Evolutionary conservation across 2,329 filamentous ascomycete species (phyloP).

Genomic region (Pyrenochaeta sp.): DNA sequence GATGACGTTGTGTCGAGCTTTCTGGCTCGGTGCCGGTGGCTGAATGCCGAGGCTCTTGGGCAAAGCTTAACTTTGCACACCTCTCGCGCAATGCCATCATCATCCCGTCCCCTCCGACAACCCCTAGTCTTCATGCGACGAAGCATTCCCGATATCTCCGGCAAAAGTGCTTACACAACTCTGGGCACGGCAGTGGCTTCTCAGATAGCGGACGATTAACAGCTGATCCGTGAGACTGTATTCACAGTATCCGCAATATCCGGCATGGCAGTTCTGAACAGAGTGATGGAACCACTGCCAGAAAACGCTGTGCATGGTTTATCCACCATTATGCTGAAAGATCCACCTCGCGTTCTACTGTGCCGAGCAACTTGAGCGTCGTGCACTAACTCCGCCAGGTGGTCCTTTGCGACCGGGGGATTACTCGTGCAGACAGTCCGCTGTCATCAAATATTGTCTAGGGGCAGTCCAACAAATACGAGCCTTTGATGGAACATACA

Average conservation of each 20-base stretch:
- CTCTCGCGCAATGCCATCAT: constrained; percentile 30
- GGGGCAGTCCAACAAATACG: not conserved
- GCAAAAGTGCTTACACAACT: constrained; percentile 8
- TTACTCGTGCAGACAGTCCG: constrained; percentile 9
- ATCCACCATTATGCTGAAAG: not conserved
- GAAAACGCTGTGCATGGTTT: not conserved
- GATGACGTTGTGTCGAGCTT: constrained; percentile 28
- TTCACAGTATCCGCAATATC: constrained; percentile 12
- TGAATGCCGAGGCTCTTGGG: constrained; percentile 39
- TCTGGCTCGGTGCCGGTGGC: constrained; percentile 24
- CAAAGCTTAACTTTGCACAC: constrained; percentile 36
- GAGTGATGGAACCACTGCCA: not conserved
- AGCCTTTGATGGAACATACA: not conserved
- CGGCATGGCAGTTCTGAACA: constrained; percentile 14
- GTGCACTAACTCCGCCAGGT: constrained; percentile 13
- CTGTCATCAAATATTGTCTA: constrained; percentile 3
- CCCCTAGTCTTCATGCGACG: constrained; percentile 17
- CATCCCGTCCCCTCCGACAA: constrained; percentile 10
- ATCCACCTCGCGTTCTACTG: constrained; percentile 4
- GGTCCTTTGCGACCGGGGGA: constrained; percentile 10
- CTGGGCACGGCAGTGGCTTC: constrained; percentile 1
- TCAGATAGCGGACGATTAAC: not conserved
- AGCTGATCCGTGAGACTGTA: not conserved
- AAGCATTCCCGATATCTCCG: constrained; percentile 20
- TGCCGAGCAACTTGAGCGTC: constrained; percentile 11